Percentiles rank a stretch among this genome's conserved stretches.
Conservation (phyloP, 192 early-diverging fungal species). For the Linnemannia elongata region DNA sequence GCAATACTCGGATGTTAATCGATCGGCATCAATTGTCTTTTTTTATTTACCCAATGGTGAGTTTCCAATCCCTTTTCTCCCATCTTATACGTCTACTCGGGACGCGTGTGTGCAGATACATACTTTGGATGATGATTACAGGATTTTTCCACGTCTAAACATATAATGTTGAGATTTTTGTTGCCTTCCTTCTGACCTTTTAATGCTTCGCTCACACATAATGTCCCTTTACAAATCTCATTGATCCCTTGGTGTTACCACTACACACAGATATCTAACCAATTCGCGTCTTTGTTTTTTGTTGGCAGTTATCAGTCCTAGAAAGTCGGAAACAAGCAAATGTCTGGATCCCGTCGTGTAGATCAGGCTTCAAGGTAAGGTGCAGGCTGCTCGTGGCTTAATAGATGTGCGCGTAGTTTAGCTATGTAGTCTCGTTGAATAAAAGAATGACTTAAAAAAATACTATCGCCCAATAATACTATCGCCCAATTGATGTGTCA, state of each 20-base stretch:
- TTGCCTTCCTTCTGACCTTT: constrained; percentile 57
- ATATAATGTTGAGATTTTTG: constrained; percentile 55
- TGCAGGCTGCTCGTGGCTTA: neutral
- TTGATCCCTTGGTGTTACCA: neutral
- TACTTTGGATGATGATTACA: constrained; percentile 55
- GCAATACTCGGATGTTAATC: too few species aligned
- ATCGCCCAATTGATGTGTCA: neutral
- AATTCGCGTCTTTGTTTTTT: neutral
- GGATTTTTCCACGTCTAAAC: constrained; percentile 58
- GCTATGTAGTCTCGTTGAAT: neutral
- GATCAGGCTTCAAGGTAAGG: neutral
- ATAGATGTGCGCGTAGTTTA: neutral
- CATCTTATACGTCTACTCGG: neutral
- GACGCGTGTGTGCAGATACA: neutral
- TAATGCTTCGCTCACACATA: neutral
- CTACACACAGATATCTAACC: neutral
- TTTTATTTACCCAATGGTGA: neutral
- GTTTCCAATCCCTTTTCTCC: neutral
- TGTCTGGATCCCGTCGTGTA: neutral
- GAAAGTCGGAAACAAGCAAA: neutral
- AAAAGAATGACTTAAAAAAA: neutral
- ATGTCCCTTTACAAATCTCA: neutral
- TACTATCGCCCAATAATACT: neutral
- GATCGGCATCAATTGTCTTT: neutral
- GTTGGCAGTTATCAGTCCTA: neutral